phyloP scores from a whole-genome alignment of 2,329 filamentous ascomycete species.

The Passalora sequoiae region DNA sequence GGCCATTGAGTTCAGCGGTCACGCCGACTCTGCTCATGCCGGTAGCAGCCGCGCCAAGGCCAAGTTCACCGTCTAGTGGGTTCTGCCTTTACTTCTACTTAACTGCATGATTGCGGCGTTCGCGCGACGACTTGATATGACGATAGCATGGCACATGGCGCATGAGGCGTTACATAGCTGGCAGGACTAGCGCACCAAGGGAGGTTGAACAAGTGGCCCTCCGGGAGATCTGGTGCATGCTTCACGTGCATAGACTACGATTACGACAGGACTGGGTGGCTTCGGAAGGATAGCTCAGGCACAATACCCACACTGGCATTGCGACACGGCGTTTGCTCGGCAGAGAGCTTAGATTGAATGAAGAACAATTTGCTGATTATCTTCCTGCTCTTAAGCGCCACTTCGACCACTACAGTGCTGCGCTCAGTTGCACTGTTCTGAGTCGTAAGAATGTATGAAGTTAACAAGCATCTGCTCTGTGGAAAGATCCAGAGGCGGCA shows the following conservation, averaged over 20 bases:
- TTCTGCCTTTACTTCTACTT: slow-evolving; percentile 1
- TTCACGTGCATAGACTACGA: slow-evolving; percentile 6
- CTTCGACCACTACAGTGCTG: too few species aligned
- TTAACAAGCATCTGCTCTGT: too few species aligned
- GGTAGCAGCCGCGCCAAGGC: slow-evolving; percentile 95
- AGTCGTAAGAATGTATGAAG: too few species aligned
- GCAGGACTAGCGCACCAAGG: slow-evolving; percentile 22
- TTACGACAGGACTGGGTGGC: slow-evolving; percentile 3
- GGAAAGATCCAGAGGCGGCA: too few species aligned
- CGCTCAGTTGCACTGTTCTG: too few species aligned
- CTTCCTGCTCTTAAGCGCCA: too few species aligned
- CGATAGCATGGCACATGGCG: slow-evolving; percentile 20
- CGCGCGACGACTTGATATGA: slow-evolving; percentile 11
- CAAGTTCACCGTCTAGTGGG: slow-evolving; percentile 71
- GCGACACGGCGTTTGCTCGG: slow-evolving; percentile 6
- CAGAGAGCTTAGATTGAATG: not conserved
- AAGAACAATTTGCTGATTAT: too few species aligned
- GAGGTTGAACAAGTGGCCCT: slow-evolving; percentile 35
- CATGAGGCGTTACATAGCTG: slow-evolving; percentile 19
- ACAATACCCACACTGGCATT: slow-evolving; percentile 13
- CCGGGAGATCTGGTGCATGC: slow-evolving; percentile 18
- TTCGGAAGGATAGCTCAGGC: slow-evolving; percentile 10
- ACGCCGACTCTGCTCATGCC: slow-evolving; percentile 87
- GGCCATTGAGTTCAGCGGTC: slow-evolving; percentile 87
- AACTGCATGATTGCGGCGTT: slow-evolving; percentile 6